phyloP scores from a whole-genome alignment of 305 asterid species.

The Fraxinus sp. region DNA sequence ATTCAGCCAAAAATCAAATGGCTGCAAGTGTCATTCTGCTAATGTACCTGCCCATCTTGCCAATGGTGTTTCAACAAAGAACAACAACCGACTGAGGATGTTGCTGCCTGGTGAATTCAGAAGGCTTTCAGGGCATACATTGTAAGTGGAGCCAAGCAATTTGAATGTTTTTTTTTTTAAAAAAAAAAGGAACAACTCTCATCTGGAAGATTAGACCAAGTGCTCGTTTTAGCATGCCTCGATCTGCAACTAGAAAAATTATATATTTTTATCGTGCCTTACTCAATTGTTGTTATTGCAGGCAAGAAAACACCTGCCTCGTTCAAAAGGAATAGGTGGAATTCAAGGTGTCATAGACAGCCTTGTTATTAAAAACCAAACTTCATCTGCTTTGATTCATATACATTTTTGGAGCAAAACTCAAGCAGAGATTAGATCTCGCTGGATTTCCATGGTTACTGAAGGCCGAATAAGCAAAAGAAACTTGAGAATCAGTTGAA shows the following conservation, averaged over 20 bases:
- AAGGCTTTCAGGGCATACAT: slow-evolving; percentile 34
- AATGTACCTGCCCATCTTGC: slow-evolving; percentile 24
- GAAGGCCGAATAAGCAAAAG: slow-evolving; percentile 50
- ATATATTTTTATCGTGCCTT: neutral
- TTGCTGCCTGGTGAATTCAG: slow-evolving; percentile 42
- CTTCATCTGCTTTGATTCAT: slow-evolving; percentile 50
- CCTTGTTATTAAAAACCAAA: slow-evolving; percentile 38
- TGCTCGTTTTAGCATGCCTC: neutral
- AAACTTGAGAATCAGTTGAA: slow-evolving; percentile 58
- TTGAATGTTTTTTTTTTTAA: too few species aligned
- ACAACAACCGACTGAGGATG: slow-evolving; percentile 11
- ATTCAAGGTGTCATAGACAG: slow-evolving; percentile 42
- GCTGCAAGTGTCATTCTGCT: slow-evolving; percentile 15
- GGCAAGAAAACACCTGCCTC: slow-evolving; percentile 53
- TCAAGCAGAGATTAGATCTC: slow-evolving; percentile 58
- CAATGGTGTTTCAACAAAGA: slow-evolving; percentile 34
- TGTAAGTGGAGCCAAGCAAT: slow-evolving; percentile 16
- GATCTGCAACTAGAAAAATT: neutral
- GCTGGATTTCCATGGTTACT: slow-evolving; percentile 58
- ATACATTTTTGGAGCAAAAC: slow-evolving; percentile 69
- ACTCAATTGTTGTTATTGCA: slow-evolving; percentile 16
- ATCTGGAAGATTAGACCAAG: neutral
- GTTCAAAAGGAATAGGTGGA: slow-evolving; percentile 44
- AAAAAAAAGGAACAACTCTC: too few species aligned
- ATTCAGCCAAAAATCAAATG: slow-evolving; percentile 22